Base-by-base conservation (phyloP, 495 filamentous ascomycete species). In the Symbiotaphrina buchneri region DNA sequence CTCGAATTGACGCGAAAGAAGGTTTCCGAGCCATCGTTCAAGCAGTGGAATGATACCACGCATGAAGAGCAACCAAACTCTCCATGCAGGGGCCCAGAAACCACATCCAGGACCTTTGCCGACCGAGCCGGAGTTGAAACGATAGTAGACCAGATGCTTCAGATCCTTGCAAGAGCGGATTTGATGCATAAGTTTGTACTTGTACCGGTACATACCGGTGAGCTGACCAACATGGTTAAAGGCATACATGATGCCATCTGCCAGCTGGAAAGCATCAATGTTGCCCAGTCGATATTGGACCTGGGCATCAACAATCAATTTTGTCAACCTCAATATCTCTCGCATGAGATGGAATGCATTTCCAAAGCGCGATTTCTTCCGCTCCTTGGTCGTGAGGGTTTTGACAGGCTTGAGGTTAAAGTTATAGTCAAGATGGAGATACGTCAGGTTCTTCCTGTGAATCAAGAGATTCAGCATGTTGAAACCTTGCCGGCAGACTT, bases 41-140 rank as follows among this genome's bases (percentile, higher is more conserved):
- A 99, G 67, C 33, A 99, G 58, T 11, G 90, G 90, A 41, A 99
- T 91, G 33, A 95, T 95, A 45, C 90, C 90, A 37, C 90, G 68
- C 82, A 99, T 91, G 62, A 99, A 99, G 56, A 99, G 95, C n/a
- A 99, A 58, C 90, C 90, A 99, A 0, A 99, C 90, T 43, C 90
- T 65, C 90, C 90, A 99, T 20, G 90, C 85, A 5, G 90, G 90
- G 4, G 90, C 90, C 90, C 90, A 99, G 61, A 99, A 99, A 47
- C 90, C 90, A 47, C 87, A 95, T 16, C 90, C 90, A 32, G 90
- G 90, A 33, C 90, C 90, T 47, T 99, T 99, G 18, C 90, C 90
- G 26, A 99, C 90, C 15, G 90, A 78, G 0, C 85, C 87, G 21
- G 84, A 85, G 51, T 99, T 99, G 59, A 99, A 99, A 10, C 90